Conservation (phyloP, 2,329 filamentous ascomycete species). For the Coniochaeta sp. region DNA sequence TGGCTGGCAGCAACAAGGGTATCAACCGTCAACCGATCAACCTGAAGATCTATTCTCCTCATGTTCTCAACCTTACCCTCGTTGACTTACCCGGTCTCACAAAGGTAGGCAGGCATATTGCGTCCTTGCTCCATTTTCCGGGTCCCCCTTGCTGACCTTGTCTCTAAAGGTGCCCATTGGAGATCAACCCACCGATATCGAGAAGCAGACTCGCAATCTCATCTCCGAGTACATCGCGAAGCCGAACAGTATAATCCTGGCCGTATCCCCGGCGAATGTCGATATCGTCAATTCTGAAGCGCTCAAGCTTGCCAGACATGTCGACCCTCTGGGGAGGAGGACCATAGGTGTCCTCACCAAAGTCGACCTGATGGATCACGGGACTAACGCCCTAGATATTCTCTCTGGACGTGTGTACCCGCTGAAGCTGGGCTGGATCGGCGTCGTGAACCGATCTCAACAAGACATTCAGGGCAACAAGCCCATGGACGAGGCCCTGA, state of each 20-base stretch:
- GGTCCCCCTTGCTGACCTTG: constrained; percentile 2
- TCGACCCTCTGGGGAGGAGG: constrained; percentile 86
- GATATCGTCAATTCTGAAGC: constrained; percentile 98
- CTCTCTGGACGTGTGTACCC: constrained; percentile 96
- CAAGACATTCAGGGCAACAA: constrained; percentile 97
- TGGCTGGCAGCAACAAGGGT: constrained; percentile 86
- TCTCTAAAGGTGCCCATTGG: constrained; percentile 75
- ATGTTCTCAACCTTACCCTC: constrained; percentile 91
- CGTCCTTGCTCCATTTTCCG: constrained; percentile 1
- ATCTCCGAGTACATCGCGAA: constrained; percentile 99
- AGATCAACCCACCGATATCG: constrained; percentile 94
- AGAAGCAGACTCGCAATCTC: constrained; percentile 94
- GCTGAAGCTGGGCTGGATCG: constrained; percentile 93
- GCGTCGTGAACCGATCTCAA: constrained; percentile 95
- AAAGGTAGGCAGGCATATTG: constrained; percentile 53
- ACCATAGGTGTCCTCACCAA: constrained; percentile 98
- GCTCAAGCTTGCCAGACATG: constrained; percentile 91
- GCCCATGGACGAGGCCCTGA: constrained; percentile 84
- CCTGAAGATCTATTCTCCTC: constrained; percentile 94
- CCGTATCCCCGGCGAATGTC: constrained; percentile 94
- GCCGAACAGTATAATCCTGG: constrained; percentile 95
- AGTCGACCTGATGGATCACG: constrained; percentile 96
- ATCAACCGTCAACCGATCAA: constrained; percentile 98
- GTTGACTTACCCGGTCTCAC: constrained; percentile 94
- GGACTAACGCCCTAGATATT: constrained; percentile 95